Conservation (phyloP, 148 eudicot genomes). For the Diospyros kaki region DNA sequence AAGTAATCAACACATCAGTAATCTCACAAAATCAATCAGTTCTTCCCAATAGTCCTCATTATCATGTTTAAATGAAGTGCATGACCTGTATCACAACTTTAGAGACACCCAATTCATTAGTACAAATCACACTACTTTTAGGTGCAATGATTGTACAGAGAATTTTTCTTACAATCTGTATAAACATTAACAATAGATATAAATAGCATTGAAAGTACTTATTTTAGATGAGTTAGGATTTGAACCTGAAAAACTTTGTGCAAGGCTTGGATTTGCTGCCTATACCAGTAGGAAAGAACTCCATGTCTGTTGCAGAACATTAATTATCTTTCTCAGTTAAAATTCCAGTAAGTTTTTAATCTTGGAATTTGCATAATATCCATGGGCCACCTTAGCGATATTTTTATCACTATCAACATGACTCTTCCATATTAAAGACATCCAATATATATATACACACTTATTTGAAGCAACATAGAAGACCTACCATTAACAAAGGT, state of each 20-base stretch:
- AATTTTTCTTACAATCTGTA: conserved; percentile 20
- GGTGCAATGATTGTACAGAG: conserved; percentile 19
- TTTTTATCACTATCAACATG: background rate
- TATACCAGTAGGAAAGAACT: conserved; percentile 81
- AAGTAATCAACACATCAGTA: conserved; percentile 18
- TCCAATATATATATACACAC: background rate
- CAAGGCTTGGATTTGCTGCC: conserved; percentile 99
- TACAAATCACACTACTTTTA: conserved; percentile 33
- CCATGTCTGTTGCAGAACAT: conserved; percentile 92
- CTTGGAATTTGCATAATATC: conserved; percentile 22
- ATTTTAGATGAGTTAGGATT: conserved; percentile 64
- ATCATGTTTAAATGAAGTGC: conserved; percentile 39
- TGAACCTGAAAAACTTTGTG: conserved; percentile 99
- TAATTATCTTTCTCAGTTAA: conserved; percentile 49
- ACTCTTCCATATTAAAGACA: background rate
- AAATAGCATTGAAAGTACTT: conserved; percentile 29
- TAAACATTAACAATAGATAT: conserved; percentile 21
- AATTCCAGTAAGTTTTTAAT: conserved; percentile 32
- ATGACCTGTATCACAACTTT: conserved; percentile 73
- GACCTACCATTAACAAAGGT: background rate
- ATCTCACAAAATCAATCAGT: conserved; percentile 33
- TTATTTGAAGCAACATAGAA: background rate
- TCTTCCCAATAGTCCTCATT: conserved; percentile 40
- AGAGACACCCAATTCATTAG: conserved; percentile 56
- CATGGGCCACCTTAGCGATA: background rate